Evolutionary conservation across 2,329 filamentous ascomycete genomes (phyloP), one percentile per base, ranked within the genome.

Genomic region (Ramularia collo-cygni): DNA sequence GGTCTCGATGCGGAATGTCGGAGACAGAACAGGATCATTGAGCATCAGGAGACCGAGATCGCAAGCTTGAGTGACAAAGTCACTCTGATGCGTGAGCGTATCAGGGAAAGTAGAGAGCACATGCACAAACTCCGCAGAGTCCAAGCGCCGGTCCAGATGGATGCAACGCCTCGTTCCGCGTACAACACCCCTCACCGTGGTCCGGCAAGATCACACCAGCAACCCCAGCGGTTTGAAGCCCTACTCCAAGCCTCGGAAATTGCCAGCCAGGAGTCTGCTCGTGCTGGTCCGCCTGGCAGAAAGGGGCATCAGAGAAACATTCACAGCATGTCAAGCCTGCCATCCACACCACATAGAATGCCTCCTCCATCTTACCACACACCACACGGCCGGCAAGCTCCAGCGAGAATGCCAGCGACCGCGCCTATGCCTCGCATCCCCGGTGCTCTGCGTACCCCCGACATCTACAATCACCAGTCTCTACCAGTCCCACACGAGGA

Each of bases 61-160:
- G 71, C 77, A 5, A 70, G 71, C 37, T 66, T 94, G n/a, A 63
- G 70, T 2, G 86, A 94, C 54, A 83, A 92, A 57, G 84, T 87
- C 40, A 72, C 79, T 28, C 75, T 85, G 60, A 71, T 95, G 36
- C 77, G 89, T 43, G 85, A 81, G 46, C 81, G 90, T 14, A 94
- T 96, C 48, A 79, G 84, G 29, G 86, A 94, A 60, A 95, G 95
- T 58, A 74, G 90, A 47, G 85, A 93, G 58, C 88, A 94, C 57
- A 80, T 94, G 57, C 76, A 94, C 35, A 81, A 84, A 55, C 83
- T 85, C 53, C 84, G 85, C 2, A 82, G 83, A 10, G 63, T 61
- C 12, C 54, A 56, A 12, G 14, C 33, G 2, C 33, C 37, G 13
- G 41, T 38, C n/a, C 42, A 36, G n/a, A 21, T 37, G 8, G 37